A percentile compares a stretch with the other conserved stretches of the same genome.
Conservation (phyloP, 1,284 basidiomycete genomes). For the Veloporphyrellus conicus region DNA sequence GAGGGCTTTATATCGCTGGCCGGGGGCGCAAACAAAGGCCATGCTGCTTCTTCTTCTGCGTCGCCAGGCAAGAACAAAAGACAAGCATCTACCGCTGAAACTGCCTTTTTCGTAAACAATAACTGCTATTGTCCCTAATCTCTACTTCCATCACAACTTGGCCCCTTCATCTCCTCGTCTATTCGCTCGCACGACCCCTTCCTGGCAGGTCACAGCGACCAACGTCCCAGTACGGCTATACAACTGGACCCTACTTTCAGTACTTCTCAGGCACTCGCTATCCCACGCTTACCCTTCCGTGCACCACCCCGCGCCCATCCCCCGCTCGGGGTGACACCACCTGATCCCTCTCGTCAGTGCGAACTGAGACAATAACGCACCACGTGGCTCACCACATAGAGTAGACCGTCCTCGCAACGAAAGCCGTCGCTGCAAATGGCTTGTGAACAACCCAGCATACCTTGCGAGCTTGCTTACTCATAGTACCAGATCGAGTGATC, state of each 20-base stretch:
- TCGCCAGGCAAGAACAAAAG: conserved; percentile 36
- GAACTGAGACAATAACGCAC: neutral
- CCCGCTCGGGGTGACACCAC: conserved; percentile 64
- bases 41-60: conserved; percentile 12
- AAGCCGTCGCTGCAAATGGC: conserved; percentile 56
- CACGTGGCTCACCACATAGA: conserved; percentile 62
- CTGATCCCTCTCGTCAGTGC: conserved; percentile 33
- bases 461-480: conserved; percentile 45
- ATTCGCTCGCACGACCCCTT: conserved; percentile 71
- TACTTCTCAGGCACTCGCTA: conserved; percentile 1
- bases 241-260: conserved; percentile 43
- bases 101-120: conserved; percentile 32
- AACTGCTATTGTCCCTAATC: conserved; percentile 21
- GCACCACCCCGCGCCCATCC: conserved; percentile 71
- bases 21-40: conserved; percentile 18
- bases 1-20: conserved; percentile 30
- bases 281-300: conserved; percentile 60
- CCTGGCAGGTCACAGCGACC: conserved; percentile 77
- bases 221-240: conserved; percentile 70
- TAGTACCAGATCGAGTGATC: conserved; percentile 88
- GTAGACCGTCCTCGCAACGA: conserved; percentile 73
- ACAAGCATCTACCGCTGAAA: conserved; percentile 1
- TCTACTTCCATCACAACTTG: conserved; percentile 14
- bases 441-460: conserved; percentile 1
- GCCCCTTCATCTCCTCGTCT: conserved; percentile 42